Evolutionary conservation across 306 rosid genomes (phyloP).

Genomic region (Cercis canadensis): DNA sequence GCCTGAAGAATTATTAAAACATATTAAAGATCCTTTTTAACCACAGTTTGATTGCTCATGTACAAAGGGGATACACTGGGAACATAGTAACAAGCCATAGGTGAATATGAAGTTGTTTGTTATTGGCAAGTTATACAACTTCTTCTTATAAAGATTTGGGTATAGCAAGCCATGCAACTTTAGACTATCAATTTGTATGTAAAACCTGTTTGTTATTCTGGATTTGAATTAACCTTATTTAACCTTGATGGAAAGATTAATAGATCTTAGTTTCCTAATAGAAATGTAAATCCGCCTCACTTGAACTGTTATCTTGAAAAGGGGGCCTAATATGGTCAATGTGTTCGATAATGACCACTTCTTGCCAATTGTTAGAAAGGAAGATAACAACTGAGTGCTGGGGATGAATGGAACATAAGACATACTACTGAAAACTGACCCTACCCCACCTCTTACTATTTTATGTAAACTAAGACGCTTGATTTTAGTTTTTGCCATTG

Average conservation of each 20-base stretch:
- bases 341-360: no score
- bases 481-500: neutral
- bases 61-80: neutral
- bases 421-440: no score
- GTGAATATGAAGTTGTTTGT: neutral
- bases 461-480: no score
- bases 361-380: no score
- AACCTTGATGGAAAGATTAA: neutral
- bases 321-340: no score
- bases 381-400: no score
- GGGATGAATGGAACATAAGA: no score
- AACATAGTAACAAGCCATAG: neutral
- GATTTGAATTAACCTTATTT: neutral
- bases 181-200: constrained; percentile 5
- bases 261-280: neutral
- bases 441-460: no score
- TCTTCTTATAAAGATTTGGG: neutral
- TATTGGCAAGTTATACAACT: neutral
- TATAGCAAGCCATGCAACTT: neutral
- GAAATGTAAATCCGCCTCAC: neutral
- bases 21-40: no score
- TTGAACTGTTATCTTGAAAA: neutral
- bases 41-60: neutral
- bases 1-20: no score
- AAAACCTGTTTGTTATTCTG: neutral